Base-by-base conservation (phyloP, 495 filamentous ascomycete genomes). In the Penicilliopsis zonata region DNA sequence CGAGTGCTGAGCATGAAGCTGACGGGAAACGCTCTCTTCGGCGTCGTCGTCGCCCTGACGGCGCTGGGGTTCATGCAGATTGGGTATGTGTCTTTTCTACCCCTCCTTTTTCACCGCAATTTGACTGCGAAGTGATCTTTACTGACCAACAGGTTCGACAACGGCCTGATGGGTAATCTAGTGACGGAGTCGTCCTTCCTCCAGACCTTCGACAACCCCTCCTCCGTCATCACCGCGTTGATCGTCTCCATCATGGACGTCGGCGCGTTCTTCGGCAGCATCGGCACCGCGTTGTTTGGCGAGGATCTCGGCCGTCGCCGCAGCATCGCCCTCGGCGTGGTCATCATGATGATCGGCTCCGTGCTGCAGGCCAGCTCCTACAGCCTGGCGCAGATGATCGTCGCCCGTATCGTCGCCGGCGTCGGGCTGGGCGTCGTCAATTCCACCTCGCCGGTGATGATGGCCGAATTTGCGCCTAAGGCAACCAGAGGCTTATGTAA, bases 321-420 rank as follows among this genome's bases (percentile, higher is more conserved):
- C 4, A 43, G 52, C 4, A 61, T 65, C 27, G 63, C 63, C 54
- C 41, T 59, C 1, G 41, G 63, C 16, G 61, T 60, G 8, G 49
- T 56, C 0, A 43, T 59, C 12, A 51, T 66, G 27, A 50, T 61
- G 18, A 37, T 70, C 16, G 68, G 62, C 2, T 60, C 63, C 2
- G 50, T 69, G 18, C 51, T 70, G 3, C 66, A 71, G 23, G 62
- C 66, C 9, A 50, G 61, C 2, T 57, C 72, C 0, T 70, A 63
- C 37, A 56, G 51, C 13, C 35, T 61, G 0, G 52, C 59, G 0
- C 68, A 72, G 41, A 53, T 74, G 33, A 55, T 70, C 30, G 59
- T 63, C 16, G 69, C 67, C 1, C 49, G 69, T 1, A 39, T 70
- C 16, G 44, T 70, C 31, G 56, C 59, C 1, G 69, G 69, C 2